A percentile compares a stretch with the other conserved stretches of the same genome.
phyloP scores from a whole-genome alignment of 768 basidiomycete species.

The Tylopilus vinaceipallidus region DNA sequence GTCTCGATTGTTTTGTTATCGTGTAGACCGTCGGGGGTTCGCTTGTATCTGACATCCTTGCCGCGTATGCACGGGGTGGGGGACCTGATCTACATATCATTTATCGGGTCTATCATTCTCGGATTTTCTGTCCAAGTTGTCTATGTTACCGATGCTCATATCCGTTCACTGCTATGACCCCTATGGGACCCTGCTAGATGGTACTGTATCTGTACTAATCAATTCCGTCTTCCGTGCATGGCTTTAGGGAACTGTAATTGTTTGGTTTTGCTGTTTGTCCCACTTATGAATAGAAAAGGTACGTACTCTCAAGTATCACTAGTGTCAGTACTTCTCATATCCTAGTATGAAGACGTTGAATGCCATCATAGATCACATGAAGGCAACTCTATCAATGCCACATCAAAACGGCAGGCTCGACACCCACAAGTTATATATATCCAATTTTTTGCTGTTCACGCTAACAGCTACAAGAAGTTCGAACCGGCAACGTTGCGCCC shows the following conservation, averaged over 20 bases:
- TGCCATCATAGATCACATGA: not conserved
- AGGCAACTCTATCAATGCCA: not conserved
- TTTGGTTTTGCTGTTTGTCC: not conserved
- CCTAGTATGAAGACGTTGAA: not conserved
- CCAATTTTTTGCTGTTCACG: not conserved
- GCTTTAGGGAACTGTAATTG: too few species aligned
- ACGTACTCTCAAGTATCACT: not conserved
- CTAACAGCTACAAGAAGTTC: constrained; percentile 2
- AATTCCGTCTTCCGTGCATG: too few species aligned
- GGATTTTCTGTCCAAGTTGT: not conserved
- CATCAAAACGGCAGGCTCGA: not conserved
- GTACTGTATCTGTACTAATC: constrained; percentile 15
- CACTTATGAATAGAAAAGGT: too few species aligned
- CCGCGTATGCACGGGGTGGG: not conserved
- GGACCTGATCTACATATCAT: not conserved
- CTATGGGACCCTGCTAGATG: constrained; percentile 5
- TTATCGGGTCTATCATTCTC: not conserved
- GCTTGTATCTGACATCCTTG: not conserved
- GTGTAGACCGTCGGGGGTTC: constrained; percentile 11
- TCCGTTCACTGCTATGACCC: constrained; percentile 1
- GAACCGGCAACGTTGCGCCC: not conserved
- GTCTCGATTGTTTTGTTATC: constrained; percentile 31
- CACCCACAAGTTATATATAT: not conserved
- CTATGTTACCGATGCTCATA: constrained; percentile 7
- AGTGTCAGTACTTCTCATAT: too few species aligned